Evolutionary conservation across 2,329 filamentous ascomycete genomes (phyloP).

Genomic region (Daldinia eschscholtzii): DNA sequence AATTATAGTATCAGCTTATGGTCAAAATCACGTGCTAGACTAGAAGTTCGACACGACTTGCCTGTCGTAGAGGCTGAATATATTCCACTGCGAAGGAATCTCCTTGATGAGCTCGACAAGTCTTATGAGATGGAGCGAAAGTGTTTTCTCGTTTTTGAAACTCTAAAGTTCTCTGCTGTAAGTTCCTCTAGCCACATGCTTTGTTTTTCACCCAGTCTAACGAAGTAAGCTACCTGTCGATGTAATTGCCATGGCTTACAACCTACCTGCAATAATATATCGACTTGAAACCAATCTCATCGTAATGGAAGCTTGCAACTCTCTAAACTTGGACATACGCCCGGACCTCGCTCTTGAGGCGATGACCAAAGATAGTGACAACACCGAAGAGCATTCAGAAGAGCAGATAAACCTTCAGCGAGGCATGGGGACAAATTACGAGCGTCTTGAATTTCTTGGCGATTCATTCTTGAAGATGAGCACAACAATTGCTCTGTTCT

Average conservation of each 20-base stretch:
- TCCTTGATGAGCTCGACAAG: slow-evolving; percentile 76
- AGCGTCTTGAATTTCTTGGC: slow-evolving; percentile 91
- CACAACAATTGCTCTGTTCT: slow-evolving; percentile 88
- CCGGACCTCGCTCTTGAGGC: slow-evolving; percentile 85
- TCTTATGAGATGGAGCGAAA: slow-evolving; percentile 61
- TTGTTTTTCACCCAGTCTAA: slow-evolving; percentile 39
- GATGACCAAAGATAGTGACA: slow-evolving; percentile 91
- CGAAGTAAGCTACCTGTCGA: slow-evolving; percentile 71
- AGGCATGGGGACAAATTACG: slow-evolving; percentile 95
- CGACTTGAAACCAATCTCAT: slow-evolving; percentile 86
- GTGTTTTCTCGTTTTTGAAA: slow-evolving; percentile 81
- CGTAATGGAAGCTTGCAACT: slow-evolving; percentile 77
- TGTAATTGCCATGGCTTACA: slow-evolving; percentile 78
- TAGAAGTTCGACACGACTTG: slow-evolving; percentile 74
- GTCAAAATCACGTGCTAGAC: slow-evolving; percentile 66
- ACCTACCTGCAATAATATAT: slow-evolving; percentile 86
- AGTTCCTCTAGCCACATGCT: slow-evolving; percentile 53
- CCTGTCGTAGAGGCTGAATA: slow-evolving; percentile 83
- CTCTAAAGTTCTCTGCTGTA: slow-evolving; percentile 81
- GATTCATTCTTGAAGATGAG: slow-evolving; percentile 97
- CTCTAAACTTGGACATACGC: slow-evolving; percentile 73
- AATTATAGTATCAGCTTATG: slow-evolving; percentile 87
- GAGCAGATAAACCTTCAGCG: slow-evolving; percentile 79
- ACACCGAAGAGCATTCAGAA: slow-evolving; percentile 77
- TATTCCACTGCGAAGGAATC: slow-evolving; percentile 82